Percentiles rank a stretch among this genome's conserved stretches.
phyloP scores from a whole-genome alignment of 2,329 filamentous ascomycete genomes.

The Diaporthe capsici region DNA sequence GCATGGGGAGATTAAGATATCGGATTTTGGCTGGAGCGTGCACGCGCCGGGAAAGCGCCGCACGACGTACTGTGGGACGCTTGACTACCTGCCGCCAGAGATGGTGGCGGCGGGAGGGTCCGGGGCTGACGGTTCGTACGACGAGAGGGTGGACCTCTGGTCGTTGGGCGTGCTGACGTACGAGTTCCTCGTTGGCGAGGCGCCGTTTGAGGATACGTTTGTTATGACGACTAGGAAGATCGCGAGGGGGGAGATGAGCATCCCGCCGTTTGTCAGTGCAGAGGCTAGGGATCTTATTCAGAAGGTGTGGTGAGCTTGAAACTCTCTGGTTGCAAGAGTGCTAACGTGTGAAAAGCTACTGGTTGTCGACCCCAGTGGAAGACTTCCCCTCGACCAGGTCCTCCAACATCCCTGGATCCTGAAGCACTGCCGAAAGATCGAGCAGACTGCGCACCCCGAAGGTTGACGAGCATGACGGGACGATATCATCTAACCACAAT shows the following conservation, averaged over 20 bases:
- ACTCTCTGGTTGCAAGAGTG: rapidly evolving
- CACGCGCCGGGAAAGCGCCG: slow-evolving; percentile 46
- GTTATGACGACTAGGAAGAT: slow-evolving; percentile 36
- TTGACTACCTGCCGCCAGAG: slow-evolving; percentile 50
- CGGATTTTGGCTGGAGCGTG: slow-evolving; percentile 50
- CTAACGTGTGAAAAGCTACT: slow-evolving; percentile 17
- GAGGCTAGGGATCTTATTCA: slow-evolving; percentile 66
- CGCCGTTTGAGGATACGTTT: slow-evolving; percentile 37
- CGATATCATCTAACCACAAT: too few species aligned
- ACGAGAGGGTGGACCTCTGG: slow-evolving; percentile 37
- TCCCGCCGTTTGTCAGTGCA: slow-evolving; percentile 68
- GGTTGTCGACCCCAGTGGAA: slow-evolving; percentile 7
- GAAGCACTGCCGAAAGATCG: background rate
- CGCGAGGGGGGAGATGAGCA: slow-evolving; percentile 19
- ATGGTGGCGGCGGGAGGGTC: slow-evolving; percentile 44
- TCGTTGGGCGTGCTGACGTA: slow-evolving; percentile 26
- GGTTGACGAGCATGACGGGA: background rate
- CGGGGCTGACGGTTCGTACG: slow-evolving; percentile 56
- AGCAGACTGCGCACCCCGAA: background rate
- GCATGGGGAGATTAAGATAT: slow-evolving; percentile 49
- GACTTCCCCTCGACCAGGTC: slow-evolving; percentile 13
- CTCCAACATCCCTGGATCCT: slow-evolving; percentile 29
- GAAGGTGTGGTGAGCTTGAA: background rate
- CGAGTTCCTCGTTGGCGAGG: slow-evolving; percentile 36
- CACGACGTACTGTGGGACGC: slow-evolving; percentile 47